These are phyloP conservation scores for Penicillium alfredii DNA, from an alignment of 495 filamentous ascomycete species.

Conservation along the genomic window DNA sequence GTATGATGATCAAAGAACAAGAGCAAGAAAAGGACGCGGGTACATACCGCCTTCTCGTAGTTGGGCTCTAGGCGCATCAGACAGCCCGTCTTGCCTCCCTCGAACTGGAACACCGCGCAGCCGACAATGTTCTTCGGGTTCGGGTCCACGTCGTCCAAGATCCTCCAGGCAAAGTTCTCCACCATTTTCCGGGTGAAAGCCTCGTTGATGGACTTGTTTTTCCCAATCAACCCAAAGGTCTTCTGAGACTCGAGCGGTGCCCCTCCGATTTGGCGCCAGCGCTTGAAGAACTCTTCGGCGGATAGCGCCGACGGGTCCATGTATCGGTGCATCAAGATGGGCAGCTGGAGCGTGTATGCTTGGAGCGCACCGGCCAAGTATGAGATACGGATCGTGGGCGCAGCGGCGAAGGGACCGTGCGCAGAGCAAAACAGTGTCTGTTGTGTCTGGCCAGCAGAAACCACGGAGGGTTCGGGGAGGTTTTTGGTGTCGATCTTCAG, in stretches of 20 bases:
- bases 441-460: conserved; percentile 71
- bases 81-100: conserved; percentile 88
- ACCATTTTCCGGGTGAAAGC: conserved; percentile 60
- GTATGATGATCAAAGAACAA: background rate
- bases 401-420: conserved; percentile 70
- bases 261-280: conserved; percentile 97
- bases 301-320: conserved; percentile 84
- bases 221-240: conserved; percentile 62
- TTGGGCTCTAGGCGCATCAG: conserved; percentile 93
- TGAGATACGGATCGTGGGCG: conserved; percentile 87
- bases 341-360: conserved; percentile 84
- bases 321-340: conserved; percentile 86
- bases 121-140: conserved; percentile 91
- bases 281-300: conserved; percentile 93
- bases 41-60: conserved; percentile 71
- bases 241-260: conserved; percentile 77
- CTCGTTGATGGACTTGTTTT: conserved; percentile 45
- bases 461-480: conserved; percentile 77
- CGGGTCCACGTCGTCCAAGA: conserved; percentile 79
- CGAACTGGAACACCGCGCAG: conserved; percentile 81
- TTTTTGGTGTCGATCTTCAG: conserved; percentile 79
- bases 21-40: background rate
- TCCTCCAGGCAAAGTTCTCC: conserved; percentile 80
- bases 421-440: conserved; percentile 93
- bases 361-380: conserved; percentile 93